Evolutionary conservation across 1,139 yeast genomes (phyloP).

Genomic region (Sugiyamaella neomexicana): DNA sequence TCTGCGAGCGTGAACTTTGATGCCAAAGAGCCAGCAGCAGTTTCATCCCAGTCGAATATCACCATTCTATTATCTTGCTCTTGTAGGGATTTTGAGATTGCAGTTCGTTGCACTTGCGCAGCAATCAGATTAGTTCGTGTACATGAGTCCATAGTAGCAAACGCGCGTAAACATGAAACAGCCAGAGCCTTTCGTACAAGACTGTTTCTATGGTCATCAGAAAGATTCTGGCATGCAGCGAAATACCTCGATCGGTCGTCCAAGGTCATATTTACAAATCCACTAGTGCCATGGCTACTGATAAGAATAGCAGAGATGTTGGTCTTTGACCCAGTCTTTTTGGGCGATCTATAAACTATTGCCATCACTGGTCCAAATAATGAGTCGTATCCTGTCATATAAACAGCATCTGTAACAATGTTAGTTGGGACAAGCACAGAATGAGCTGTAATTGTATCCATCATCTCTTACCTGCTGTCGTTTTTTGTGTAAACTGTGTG

Average conservation of each 20-base stretch:
- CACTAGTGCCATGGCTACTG: slow-evolving; percentile 68
- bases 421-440: not conserved
- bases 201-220: slow-evolving; percentile 51
- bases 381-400: slow-evolving; percentile 41
- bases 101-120: slow-evolving; percentile 21
- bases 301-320: slow-evolving; percentile 60
- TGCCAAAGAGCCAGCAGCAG: slow-evolving; percentile 75
- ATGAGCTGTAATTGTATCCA: too few relatives aligned
- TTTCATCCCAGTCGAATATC: slow-evolving; percentile 57
- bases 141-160: slow-evolving; percentile 51
- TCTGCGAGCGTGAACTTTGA: slow-evolving; percentile 56
- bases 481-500: slow-evolving; percentile 30
- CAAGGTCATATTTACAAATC: slow-evolving; percentile 61
- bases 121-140: slow-evolving; percentile 30
- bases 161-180: slow-evolving; percentile 67
- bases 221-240: slow-evolving; percentile 75
- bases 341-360: slow-evolving; percentile 33
- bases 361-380: slow-evolving; percentile 41
- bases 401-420: slow-evolving; percentile 38
- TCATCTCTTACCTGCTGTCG: slow-evolving; percentile 28
- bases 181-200: slow-evolving; percentile 76
- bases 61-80: slow-evolving; percentile 12
- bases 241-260: slow-evolving; percentile 65
- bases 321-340: slow-evolving; percentile 17
- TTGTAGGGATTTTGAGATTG: not conserved